Conservation (phyloP, 2,329 filamentous ascomycete species). For the Esteya vermicola region DNA sequence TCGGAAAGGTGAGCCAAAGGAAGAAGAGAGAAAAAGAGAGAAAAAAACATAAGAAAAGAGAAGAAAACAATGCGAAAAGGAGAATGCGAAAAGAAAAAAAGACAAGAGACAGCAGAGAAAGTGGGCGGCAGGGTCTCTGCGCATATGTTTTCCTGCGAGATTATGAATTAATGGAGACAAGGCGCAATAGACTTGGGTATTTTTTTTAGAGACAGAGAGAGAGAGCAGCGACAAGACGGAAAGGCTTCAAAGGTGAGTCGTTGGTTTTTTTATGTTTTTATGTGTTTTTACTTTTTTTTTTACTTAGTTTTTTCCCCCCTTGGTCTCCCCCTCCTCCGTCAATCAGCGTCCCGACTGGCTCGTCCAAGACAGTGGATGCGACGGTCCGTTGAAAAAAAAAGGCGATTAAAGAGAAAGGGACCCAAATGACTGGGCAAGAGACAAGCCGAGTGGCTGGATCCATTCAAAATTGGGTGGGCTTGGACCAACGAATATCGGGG, state of each 20-base stretch:
- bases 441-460: neutral
- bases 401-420: neutral
- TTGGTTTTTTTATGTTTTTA: neutral
- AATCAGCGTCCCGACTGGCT: neutral
- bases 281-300: too few species aligned
- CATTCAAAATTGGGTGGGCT: slow-evolving; percentile 4
- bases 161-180: neutral
- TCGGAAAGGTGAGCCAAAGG: neutral
- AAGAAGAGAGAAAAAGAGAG: too few species aligned
- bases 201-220: too few species aligned
- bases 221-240: neutral
- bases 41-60: too few species aligned
- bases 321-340: neutral
- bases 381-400: neutral
- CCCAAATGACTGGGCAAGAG: slow-evolving; percentile 1
- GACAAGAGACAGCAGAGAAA: too few species aligned
- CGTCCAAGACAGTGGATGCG: neutral
- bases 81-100: too few species aligned
- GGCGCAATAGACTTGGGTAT: neutral
- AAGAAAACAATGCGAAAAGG: too few species aligned
- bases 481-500: neutral
- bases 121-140: too few species aligned
- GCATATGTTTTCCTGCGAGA: neutral
- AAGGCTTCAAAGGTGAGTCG: neutral
- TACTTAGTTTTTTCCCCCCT: neutral